phyloP scores from a whole-genome alignment of 768 basidiomycete genomes.

The Phaeotremella fagi region DNA sequence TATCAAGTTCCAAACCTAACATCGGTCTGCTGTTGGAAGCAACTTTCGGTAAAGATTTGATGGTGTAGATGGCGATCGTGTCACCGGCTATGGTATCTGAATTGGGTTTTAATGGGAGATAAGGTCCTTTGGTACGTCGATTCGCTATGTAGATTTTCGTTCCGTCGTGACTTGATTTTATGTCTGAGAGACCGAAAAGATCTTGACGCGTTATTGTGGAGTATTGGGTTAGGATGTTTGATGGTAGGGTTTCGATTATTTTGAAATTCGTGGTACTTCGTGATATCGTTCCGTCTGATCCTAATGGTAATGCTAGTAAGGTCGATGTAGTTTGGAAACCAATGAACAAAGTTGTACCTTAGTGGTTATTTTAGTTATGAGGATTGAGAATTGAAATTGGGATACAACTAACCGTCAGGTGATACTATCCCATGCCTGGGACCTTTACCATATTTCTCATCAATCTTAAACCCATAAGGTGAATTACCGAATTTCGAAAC shows the following conservation, averaged over 20 bases:
- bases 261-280: neutral
- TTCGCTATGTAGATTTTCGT: neutral
- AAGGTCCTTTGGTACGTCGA: neutral
- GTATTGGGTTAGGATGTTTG: neutral
- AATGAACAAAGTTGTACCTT: neutral
- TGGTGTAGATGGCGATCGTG: neutral
- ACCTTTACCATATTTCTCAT: neutral
- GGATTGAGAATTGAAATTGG: too few relatives aligned
- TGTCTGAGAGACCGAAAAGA: neutral
- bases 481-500: neutral
- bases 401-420: neutral
- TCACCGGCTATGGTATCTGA: neutral
- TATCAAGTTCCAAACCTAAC: neutral
- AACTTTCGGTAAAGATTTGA: neutral
- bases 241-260: neutral
- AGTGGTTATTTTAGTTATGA: too few relatives aligned
- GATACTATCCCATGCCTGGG: neutral
- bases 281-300: neutral
- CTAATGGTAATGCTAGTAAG: neutral
- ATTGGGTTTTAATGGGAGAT: neutral
- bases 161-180: neutral
- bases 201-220: neutral
- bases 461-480: neutral
- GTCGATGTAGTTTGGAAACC: neutral
- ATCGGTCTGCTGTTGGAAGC: neutral